Conservation (phyloP, 306 rosid genomes). For the Cucurbita maxima region DNA sequence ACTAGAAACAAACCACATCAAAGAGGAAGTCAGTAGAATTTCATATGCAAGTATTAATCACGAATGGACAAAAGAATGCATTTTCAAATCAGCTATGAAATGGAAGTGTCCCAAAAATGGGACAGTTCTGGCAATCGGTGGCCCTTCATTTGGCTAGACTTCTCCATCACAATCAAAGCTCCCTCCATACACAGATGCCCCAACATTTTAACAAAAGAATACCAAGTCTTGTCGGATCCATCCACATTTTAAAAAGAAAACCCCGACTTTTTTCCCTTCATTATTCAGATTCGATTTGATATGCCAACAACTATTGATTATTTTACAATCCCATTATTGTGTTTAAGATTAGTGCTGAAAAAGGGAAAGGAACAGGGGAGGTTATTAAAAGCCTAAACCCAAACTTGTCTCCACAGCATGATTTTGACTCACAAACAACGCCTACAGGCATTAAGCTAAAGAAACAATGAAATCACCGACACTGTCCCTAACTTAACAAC, state of each 20-base stretch:
- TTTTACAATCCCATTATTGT: constrained; percentile 2
- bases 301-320: constrained; percentile 10
- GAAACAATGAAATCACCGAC: constrained; percentile 8
- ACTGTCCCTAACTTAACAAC: background rate
- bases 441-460: background rate
- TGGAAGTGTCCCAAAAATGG: background rate
- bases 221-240: constrained; percentile 5
- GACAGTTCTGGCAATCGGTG: background rate
- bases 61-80: background rate
- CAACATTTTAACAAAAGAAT: background rate
- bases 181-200: background rate
- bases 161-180: background rate
- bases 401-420: background rate
- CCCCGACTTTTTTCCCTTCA: background rate
- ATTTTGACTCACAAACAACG: background rate
- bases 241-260: background rate
- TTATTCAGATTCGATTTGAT: constrained; percentile 5
- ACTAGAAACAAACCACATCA: background rate
- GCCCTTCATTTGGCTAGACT: background rate
- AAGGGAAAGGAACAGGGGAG: constrained; percentile 4
- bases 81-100: background rate
- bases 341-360: background rate
- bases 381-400: constrained; percentile 3
- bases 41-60: background rate
- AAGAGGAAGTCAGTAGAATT: background rate